These are phyloP conservation scores for Rhododendron kiyosumense DNA, from an alignment of 148 eudicot species.

Conservation along the genomic window DNA sequence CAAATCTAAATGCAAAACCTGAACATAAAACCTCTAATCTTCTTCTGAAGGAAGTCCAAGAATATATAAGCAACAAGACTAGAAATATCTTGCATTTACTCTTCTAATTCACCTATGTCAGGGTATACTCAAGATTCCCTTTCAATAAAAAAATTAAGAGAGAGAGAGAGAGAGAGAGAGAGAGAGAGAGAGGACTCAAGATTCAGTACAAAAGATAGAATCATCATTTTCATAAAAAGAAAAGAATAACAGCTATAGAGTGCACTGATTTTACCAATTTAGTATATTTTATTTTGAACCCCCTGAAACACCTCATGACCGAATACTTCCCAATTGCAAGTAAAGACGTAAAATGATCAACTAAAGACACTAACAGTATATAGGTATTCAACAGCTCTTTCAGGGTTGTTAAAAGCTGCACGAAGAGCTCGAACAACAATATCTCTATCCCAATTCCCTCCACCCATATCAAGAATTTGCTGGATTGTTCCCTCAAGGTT, in stretches of 20 bases:
- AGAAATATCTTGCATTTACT: neutral
- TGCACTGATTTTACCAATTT: neutral
- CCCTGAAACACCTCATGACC: neutral
- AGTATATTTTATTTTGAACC: neutral
- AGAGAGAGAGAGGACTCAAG: no score
- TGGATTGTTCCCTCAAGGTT: constrained; percentile 62
- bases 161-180: no score
- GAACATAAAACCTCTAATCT: neutral
- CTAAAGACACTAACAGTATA: constrained; percentile 52
- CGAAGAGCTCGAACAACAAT: constrained; percentile 80
- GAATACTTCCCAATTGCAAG: neutral
- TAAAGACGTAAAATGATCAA: neutral
- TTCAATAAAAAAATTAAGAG: no score
- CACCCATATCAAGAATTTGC: constrained; percentile 92
- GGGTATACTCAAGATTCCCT: neutral
- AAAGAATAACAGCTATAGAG: neutral
- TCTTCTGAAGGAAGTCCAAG: neutral
- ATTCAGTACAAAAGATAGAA: neutral
- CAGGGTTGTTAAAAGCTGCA: constrained; percentile 86
- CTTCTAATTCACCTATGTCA: neutral
- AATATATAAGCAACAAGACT: neutral
- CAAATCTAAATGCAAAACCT: neutral
- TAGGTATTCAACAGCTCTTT: constrained; percentile 90
- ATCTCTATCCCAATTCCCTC: constrained; percentile 93
- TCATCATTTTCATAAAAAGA: neutral